phyloP scores from a whole-genome alignment of 2,329 filamentous ascomycete species.

The Scedosporium minutisporum region DNA sequence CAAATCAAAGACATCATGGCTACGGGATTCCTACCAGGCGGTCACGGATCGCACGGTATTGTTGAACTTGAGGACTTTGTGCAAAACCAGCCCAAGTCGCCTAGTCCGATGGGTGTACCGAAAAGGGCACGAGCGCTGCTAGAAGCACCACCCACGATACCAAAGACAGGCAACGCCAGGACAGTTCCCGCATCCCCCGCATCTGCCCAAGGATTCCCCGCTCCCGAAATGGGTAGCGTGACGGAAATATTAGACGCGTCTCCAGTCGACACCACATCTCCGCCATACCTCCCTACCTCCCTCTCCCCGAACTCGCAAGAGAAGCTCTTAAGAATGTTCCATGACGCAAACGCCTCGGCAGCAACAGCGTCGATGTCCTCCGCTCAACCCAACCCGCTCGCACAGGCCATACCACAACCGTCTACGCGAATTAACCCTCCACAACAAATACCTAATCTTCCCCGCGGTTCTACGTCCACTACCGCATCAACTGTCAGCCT shows the following conservation, averaged over 20 bases:
- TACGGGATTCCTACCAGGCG: slow-evolving; percentile 50
- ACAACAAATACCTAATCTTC: not conserved
- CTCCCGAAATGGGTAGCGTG: slow-evolving; percentile 43
- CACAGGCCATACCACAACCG: slow-evolving; percentile 7
- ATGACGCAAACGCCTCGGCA: slow-evolving; percentile 46
- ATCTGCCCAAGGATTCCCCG: slow-evolving; percentile 22
- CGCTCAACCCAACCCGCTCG: slow-evolving; percentile 17
- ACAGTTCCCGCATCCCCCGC: slow-evolving; percentile 15
- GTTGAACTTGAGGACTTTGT: slow-evolving; percentile 53
- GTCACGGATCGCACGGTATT: slow-evolving; percentile 43
- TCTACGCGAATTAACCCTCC: slow-evolving; percentile 6
- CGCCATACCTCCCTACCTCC: slow-evolving; percentile 44
- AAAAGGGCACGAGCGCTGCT: slow-evolving; percentile 46
- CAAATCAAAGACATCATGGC: slow-evolving; percentile 75
- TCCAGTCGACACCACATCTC: slow-evolving; percentile 32
- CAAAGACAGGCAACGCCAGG: slow-evolving; percentile 17
- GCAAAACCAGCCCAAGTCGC: slow-evolving; percentile 32
- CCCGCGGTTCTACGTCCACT: not conserved
- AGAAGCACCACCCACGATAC: slow-evolving; percentile 30
- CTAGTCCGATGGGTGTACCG: slow-evolving; percentile 28
- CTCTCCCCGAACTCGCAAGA: slow-evolving; percentile 49
- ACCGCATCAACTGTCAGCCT: not conserved
- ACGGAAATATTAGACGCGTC: slow-evolving; percentile 51
- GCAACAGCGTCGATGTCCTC: slow-evolving; percentile 19
- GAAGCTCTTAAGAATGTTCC: slow-evolving; percentile 56